These are phyloP conservation scores for Emergomyces orientalis DNA, from an alignment of 2,329 filamentous ascomycete genomes.

Conservation along the genomic window DNA sequence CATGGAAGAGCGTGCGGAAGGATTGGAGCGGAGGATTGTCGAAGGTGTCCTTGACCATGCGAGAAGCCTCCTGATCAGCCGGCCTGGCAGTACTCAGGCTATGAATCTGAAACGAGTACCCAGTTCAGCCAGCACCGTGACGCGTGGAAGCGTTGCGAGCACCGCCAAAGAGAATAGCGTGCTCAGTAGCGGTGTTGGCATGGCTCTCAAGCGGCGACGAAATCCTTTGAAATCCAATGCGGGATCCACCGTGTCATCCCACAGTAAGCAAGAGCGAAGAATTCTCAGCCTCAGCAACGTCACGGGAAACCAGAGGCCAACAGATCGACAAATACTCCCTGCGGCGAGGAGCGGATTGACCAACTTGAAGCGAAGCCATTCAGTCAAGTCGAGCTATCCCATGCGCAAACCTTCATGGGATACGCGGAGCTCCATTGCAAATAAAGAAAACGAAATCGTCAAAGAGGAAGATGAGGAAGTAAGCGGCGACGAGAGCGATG, in stretches of 20 bases:
- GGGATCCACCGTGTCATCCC: conserved; percentile 38
- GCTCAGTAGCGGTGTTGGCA: conserved; percentile 36
- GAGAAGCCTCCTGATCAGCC: conserved; percentile 66
- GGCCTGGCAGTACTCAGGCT: conserved; percentile 47
- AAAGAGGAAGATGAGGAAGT: conserved; percentile 53
- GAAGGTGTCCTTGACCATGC: conserved; percentile 97
- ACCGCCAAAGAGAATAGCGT: conserved; percentile 29
- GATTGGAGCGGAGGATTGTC: conserved; percentile 81
- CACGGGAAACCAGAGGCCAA: conserved; percentile 52
- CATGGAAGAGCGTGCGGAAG: conserved; percentile 84
- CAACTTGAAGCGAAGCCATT: conserved; percentile 67
- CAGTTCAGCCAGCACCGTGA: conserved; percentile 36
- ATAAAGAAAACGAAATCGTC: conserved; percentile 55
- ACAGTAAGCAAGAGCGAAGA: conserved; percentile 54
- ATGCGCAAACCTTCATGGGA: conserved; percentile 64
- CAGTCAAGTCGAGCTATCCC: conserved; percentile 55
- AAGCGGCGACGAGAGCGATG: conserved; percentile 42
- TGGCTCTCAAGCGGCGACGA: conserved; percentile 43
- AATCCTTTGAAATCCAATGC: conserved; percentile 35
- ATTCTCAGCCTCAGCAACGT: conserved; percentile 91
- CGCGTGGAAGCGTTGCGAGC: conserved; percentile 28
- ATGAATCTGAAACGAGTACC: conserved; percentile 46
- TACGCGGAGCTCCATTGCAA: conserved; percentile 37
- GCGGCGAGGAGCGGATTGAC: conserved; percentile 36
- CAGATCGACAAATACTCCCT: conserved; percentile 25